Base-by-base conservation (phyloP, 352 stramenopile genomes). In the Phytopythium vexans region DNA sequence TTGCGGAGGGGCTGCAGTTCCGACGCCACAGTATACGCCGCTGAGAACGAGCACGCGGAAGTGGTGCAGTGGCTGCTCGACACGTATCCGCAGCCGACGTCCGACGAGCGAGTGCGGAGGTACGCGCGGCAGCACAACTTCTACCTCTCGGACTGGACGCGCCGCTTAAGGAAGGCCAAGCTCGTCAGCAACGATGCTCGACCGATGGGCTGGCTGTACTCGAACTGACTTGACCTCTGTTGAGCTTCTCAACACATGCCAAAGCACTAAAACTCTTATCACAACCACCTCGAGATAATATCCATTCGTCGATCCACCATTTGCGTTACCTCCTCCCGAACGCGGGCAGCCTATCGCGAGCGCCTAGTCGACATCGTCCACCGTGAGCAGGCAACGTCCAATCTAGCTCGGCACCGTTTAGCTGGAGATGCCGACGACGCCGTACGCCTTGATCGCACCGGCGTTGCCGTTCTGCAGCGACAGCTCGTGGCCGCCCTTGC, bases 401-500 rank as follows among this genome's bases (percentile, higher is more conserved):
- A 27, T 27, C 33, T 45, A 49, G 21, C 14, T 49, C 43, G 27
- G 10, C 8, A 40, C 21, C 36, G 14, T 73, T 60, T 89, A 92
- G 54, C 64, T 78, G 52, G 82, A 90, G 73, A 98, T 98, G 57
- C 93, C 93, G 56, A 98, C 79, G 52, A 98, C 90, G 44, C 92
- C 92, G 54, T 88, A 95, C 27, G 88, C 93, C 60, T 94, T 83
- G 61, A 96, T 88, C 46, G 90, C 74, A 37, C 96, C 97, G 12
- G 92, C 76, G 78, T 99, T 99, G 58, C 97, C 97, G 67, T 97
- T 98, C 59, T 96, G 88, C 36, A 99, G 74, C 58, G 88, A 98
- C 42, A 97, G 85, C 64, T 99, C 97, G 66, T 99, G 95, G 60
- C 96, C 97, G 52, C 96, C 96, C 70, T 97, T 89, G 70, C 97